Evolutionary conservation across 768 basidiomycete genomes (phyloP).

Genomic region (Kwoniella pini): DNA sequence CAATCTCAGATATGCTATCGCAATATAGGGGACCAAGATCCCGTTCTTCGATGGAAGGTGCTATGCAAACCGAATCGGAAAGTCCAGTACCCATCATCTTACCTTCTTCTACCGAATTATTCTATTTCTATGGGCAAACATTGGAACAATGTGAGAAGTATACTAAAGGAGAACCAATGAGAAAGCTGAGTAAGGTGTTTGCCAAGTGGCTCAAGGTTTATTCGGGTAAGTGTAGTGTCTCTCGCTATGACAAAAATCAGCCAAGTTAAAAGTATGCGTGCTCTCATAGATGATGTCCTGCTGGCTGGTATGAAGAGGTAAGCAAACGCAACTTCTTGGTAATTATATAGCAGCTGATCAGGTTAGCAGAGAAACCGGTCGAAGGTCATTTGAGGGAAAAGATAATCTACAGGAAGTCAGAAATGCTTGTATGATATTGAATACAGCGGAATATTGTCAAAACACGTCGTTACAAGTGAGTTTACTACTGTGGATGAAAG

Average conservation of each 20-base stretch:
- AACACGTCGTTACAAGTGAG: slow-evolving; percentile 80
- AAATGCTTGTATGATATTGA: slow-evolving; percentile 84
- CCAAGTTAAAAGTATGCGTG: too few species aligned
- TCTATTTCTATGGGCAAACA: slow-evolving; percentile 95
- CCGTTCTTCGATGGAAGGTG: slow-evolving; percentile 68
- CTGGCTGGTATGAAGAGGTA: slow-evolving; percentile 72
- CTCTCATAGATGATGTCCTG: slow-evolving; percentile 80
- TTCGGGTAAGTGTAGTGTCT: slow-evolving; percentile 67
- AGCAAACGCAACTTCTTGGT: too few species aligned
- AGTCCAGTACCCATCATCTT: slow-evolving; percentile 67
- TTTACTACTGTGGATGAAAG: too few species aligned
- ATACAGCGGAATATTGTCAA: slow-evolving; percentile 97
- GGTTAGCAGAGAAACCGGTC: slow-evolving; percentile 49
- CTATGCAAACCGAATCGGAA: slow-evolving; percentile 56
- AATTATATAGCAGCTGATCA: too few species aligned
- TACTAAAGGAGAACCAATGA: slow-evolving; percentile 78
- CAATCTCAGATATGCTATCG: slow-evolving; percentile 85
- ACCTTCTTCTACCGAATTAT: slow-evolving; percentile 91
- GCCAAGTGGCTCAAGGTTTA: slow-evolving; percentile 94
- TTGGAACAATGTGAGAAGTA: slow-evolving; percentile 91
- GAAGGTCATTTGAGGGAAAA: slow-evolving; percentile 78
- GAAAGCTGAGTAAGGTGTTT: slow-evolving; percentile 75
- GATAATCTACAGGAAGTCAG: slow-evolving; percentile 73
- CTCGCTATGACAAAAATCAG: too few species aligned
- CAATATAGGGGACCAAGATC: slow-evolving; percentile 68